Evolutionary conservation across 345 rosid genomes (phyloP), one percentile per base, ranked within the genome.

Genomic region (Reutealis trisperma): DNA sequence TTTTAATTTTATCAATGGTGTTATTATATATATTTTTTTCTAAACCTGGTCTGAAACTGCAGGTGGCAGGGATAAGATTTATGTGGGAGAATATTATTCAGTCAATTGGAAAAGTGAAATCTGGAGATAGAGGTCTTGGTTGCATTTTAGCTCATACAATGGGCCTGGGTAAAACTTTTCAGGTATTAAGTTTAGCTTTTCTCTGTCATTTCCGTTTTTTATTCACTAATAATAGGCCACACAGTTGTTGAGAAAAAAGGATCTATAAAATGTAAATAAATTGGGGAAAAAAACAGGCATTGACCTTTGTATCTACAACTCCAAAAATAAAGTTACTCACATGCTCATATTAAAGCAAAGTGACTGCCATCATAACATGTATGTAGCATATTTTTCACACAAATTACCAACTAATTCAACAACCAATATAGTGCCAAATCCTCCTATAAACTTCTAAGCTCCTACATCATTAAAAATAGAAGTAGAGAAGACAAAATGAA

Each of bases 141-240:
- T 96, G 99, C 88, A 96, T 96, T 84, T 84, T 96, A 81, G 99
- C 99, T 65, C 98, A 96, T 82, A 96, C 96, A 71, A 96, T 96
- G 99, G 99, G 99, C 77, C 96, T 96, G 55, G 99, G 99, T 66
- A 96, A 96, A 92, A 96, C 99, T 72, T 87, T 96, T 78, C 99
- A 96, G 97, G 99, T 96, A 87, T 75, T 76, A 2, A 69, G 66
- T n/a, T 61, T 16, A 30, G 47, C 34, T 59, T 60, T 57, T 76
- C 32, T 60, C 69, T 45, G 45, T 44, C 47, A 11, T 58, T 60
- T 45, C 14, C 18, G 11, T 70, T 71, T 54, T 54, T 54, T 15
- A 5, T 16, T 14, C 0, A 32, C 16, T 12, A 37, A 21, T 49
- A 69, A 32, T 30, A 51, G 61, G 24, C 25, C 30, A 14, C 37